These are phyloP conservation scores for Amylostereum chailletii DNA, from an alignment of 1,284 basidiomycete species.

Conservation along the genomic window DNA sequence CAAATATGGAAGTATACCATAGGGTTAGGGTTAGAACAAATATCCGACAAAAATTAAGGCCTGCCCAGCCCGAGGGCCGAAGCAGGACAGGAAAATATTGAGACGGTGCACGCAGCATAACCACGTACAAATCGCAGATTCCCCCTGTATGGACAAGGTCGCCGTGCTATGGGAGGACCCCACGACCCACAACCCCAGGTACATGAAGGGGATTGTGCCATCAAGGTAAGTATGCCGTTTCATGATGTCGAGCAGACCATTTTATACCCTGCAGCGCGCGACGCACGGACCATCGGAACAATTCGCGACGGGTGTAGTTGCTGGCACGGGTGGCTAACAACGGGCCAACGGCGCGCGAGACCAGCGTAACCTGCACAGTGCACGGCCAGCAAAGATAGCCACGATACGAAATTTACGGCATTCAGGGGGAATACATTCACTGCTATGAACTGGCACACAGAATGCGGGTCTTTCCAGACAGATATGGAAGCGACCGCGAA, in stretches of 20 bases:
- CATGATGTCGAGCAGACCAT: neutral
- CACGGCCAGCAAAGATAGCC: no score
- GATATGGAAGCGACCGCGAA: no score
- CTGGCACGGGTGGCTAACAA: no score
- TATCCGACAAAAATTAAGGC: constrained; percentile 15
- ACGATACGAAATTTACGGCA: no score
- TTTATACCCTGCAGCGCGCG: constrained; percentile 4
- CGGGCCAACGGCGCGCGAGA: no score
- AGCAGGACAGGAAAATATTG: constrained; percentile 22
- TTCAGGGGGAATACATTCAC: no score
- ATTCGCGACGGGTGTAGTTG: no score
- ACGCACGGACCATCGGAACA: constrained; percentile 16
- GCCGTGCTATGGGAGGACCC: constrained; percentile 24
- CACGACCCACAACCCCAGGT: constrained; percentile 20
- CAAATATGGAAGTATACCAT: neutral
- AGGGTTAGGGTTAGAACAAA: constrained; percentile 20
- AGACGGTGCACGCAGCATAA: constrained; percentile 22
- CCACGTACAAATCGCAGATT: constrained; percentile 20
- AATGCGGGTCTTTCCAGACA: no score
- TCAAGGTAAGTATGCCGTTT: constrained; percentile 36
- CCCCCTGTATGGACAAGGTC: constrained; percentile 23
- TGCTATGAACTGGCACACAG: no score
- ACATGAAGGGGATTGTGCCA: constrained; percentile 26
- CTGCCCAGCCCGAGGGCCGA: constrained; percentile 22
- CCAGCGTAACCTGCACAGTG: no score